Percentiles rank a stretch among this genome's conserved stretches.
These are phyloP conservation scores for Fusarium sambucinum DNA, from an alignment of 2,329 filamentous ascomycete species.

Conservation along the genomic window DNA sequence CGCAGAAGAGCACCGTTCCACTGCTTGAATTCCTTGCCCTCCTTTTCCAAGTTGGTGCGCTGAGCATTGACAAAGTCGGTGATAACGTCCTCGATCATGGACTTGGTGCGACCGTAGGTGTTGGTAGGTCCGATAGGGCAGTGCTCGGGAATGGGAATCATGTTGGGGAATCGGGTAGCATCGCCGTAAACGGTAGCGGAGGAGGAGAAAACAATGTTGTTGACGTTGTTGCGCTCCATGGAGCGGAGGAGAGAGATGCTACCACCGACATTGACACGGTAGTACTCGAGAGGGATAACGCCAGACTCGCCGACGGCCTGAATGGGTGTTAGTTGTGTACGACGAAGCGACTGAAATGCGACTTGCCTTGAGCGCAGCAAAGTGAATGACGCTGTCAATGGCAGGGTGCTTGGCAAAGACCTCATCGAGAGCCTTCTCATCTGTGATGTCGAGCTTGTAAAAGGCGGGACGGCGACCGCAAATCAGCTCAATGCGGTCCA, in stretches of 20 bases:
- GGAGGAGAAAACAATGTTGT: constrained; percentile 98
- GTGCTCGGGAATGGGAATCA: constrained; percentile 98
- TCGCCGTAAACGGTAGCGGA: constrained; percentile 99
- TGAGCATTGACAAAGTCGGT: constrained; percentile 90
- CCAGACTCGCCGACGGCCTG: constrained; percentile 95
- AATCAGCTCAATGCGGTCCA: constrained; percentile 96
- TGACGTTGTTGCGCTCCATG: constrained; percentile 91
- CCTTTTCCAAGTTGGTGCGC: constrained; percentile 84
- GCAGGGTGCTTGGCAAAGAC: constrained; percentile 90
- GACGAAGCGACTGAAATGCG: neutral
- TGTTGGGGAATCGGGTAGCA: constrained; percentile 93
- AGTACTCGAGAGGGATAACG: constrained; percentile 97
- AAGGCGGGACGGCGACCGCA: constrained; percentile 88
- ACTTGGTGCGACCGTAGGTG: constrained; percentile 97
- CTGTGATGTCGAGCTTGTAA: constrained; percentile 87
- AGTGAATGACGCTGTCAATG: constrained; percentile 99
- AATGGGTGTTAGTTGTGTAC: constrained; percentile 25
- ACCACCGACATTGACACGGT: constrained; percentile 94
- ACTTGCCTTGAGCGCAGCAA: constrained; percentile 91
- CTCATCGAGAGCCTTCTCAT: constrained; percentile 84
- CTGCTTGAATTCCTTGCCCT: constrained; percentile 78
- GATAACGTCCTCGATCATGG: constrained; percentile 90
- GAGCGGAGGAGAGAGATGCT: constrained; percentile 86
- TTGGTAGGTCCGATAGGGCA: constrained; percentile 98
- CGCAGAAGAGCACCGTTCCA: constrained; percentile 95